phyloP scores from a whole-genome alignment of 2,329 filamentous ascomycete genomes.

The Talaromyces verruculosus region DNA sequence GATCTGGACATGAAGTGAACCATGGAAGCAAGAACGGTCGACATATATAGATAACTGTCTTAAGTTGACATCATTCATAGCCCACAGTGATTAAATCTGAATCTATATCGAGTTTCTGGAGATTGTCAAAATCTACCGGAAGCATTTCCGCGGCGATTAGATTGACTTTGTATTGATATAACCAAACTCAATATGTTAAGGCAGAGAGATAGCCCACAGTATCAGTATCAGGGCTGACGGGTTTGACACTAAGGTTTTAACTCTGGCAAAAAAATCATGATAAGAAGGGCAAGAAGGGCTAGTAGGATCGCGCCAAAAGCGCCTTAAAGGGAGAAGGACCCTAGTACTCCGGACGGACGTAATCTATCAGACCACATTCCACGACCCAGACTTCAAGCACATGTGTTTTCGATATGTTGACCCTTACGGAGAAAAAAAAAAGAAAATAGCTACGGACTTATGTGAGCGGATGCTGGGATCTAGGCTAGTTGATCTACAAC shows the following conservation, averaged over 20 bases:
- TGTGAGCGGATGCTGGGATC: not conserved
- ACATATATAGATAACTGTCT: not conserved
- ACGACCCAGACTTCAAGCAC: no score
- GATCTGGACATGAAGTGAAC: not conserved
- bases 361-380: not conserved
- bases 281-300: not conserved
- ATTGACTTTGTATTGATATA: slow-evolving; percentile 6
- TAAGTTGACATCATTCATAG: not conserved
- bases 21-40: not conserved
- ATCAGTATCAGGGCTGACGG: not conserved
- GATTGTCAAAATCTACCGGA: slow-evolving; percentile 1
- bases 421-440: not conserved
- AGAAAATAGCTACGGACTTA: not conserved
- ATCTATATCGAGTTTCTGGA: not conserved
- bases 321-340: not conserved
- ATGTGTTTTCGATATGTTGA: not conserved
- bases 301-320: slow-evolving; percentile 4
- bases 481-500: slow-evolving; percentile 12
- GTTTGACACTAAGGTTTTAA: not conserved
- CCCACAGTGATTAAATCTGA: not conserved
- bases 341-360: not conserved
- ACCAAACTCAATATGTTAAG: slow-evolving; percentile 6
- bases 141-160: slow-evolving; percentile 14
- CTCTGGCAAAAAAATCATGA: not conserved
- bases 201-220: not conserved